Evolutionary conservation across 2,329 filamentous ascomycete genomes (phyloP).

Genomic region (Ceratocystis ficicola): DNA sequence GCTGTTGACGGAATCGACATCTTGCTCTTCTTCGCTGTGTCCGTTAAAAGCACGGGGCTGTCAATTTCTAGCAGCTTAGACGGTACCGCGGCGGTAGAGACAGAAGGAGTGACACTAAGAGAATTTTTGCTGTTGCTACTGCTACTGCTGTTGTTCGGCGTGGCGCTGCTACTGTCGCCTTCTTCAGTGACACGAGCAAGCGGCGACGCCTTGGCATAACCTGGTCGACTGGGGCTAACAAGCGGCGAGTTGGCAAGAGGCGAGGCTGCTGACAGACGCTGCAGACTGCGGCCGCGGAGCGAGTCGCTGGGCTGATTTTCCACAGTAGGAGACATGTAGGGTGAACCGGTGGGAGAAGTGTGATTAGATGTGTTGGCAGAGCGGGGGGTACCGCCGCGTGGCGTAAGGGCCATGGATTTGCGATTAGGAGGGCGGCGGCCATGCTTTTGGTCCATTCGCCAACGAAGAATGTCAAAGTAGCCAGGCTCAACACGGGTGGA

Average conservation of each 20-base stretch:
- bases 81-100: conserved; percentile 32
- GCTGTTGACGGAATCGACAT: conserved; percentile 26
- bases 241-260: conserved; percentile 37
- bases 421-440: conserved; percentile 52
- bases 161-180: conserved; percentile 21
- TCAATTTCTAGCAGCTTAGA: conserved; percentile 46
- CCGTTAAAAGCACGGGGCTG: conserved; percentile 31
- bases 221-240: conserved; percentile 52
- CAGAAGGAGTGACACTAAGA: conserved; percentile 33
- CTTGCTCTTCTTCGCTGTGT: conserved; percentile 37
- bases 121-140: conserved; percentile 15
- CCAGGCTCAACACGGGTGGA: conserved; percentile 75
- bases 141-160: not conserved
- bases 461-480: conserved; percentile 89
- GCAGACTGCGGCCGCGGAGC: conserved; percentile 57
- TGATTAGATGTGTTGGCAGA: conserved; percentile 29
- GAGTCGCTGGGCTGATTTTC: conserved; percentile 36
- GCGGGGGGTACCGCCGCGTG: conserved; percentile 24
- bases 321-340: conserved; percentile 55
- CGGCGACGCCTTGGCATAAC: conserved; percentile 57
- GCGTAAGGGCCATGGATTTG: conserved; percentile 38
- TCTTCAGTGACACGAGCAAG: conserved; percentile 67
- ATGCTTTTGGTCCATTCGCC: conserved; percentile 92
- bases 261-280: conserved; percentile 49
- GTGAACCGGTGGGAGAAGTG: conserved; percentile 35